phyloP scores from a whole-genome alignment of 306 rosid genomes.

The Inga oerstediana region DNA sequence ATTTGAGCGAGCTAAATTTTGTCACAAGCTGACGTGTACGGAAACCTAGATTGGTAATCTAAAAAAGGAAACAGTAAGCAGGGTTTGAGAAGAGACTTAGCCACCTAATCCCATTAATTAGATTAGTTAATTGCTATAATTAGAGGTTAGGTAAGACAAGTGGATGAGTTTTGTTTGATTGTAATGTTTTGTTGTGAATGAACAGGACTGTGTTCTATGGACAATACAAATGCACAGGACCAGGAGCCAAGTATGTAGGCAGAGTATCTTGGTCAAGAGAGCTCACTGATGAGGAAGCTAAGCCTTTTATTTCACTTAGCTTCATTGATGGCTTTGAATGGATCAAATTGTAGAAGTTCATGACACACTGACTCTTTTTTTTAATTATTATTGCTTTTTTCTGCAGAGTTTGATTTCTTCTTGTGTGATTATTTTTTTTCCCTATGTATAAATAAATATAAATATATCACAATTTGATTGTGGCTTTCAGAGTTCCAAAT shows the following conservation, averaged over 20 bases:
- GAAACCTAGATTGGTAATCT: neutral
- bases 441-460: slow-evolving; percentile 12
- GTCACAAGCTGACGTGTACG: neutral
- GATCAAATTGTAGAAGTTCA: slow-evolving; percentile 51
- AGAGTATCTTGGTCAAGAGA: slow-evolving; percentile 97
- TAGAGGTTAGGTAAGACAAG: slow-evolving; percentile 16
- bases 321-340: slow-evolving; percentile 94
- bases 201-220: slow-evolving; percentile 97
- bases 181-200: neutral
- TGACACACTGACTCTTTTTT: neutral
- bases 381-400: neutral
- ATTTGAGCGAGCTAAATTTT: neutral
- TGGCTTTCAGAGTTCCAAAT: neutral
- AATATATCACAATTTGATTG: slow-evolving; percentile 11
- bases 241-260: slow-evolving; percentile 84
- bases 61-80: neutral
- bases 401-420: neutral
- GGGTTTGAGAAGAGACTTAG: neutral
- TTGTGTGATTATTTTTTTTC: neutral
- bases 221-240: slow-evolving; percentile 92
- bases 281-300: slow-evolving; percentile 87
- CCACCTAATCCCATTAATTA: slow-evolving; percentile 30
- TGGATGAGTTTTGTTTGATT: slow-evolving; percentile 20
- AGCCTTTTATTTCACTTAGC: slow-evolving; percentile 81
- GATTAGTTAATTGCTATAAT: neutral